phyloP scores from a whole-genome alignment of 23 red algal species.

The Gracilaria caudata region DNA sequence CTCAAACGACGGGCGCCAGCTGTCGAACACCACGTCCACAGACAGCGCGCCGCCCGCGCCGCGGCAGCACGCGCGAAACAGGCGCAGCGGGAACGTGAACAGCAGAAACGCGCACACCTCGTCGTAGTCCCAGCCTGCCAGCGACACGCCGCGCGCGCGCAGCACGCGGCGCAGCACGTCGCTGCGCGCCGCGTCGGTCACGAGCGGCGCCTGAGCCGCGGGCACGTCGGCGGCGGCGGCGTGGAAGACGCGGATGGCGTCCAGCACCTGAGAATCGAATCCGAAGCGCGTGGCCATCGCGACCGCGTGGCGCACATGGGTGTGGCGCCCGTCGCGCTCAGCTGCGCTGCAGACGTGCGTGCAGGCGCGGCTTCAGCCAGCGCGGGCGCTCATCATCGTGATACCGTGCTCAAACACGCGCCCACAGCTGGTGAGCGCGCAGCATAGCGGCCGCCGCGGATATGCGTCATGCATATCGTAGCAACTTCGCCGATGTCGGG shows the following conservation, averaged over 20 bases:
- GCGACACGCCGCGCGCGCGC: neutral
- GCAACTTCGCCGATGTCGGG: no score
- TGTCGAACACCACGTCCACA: neutral
- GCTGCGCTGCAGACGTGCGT: no score
- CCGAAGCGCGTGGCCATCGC: neutral
- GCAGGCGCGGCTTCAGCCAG: no score
- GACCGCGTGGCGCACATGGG: no score
- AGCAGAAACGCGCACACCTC: slow-evolving; percentile 12
- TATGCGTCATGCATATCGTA: no score
- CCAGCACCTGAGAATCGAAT: neutral
- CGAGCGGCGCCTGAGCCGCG: neutral
- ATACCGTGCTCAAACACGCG: no score
- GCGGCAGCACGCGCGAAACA: neutral
- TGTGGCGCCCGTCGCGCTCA: no score
- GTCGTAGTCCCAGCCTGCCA: neutral
- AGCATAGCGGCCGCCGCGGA: no score
- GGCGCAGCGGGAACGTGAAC: neutral
- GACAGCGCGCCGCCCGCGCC: neutral
- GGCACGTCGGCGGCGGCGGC: neutral
- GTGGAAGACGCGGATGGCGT: neutral
- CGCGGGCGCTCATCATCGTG: no score
- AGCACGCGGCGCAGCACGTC: neutral
- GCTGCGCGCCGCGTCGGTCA: neutral
- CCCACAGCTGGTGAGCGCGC: no score
- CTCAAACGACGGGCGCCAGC: slow-evolving; percentile 38